A percentile compares a stretch with the other conserved stretches of the same genome.
Conservation (phyloP, 441 rosid genomes). For the Aquilaria agallochum region DNA sequence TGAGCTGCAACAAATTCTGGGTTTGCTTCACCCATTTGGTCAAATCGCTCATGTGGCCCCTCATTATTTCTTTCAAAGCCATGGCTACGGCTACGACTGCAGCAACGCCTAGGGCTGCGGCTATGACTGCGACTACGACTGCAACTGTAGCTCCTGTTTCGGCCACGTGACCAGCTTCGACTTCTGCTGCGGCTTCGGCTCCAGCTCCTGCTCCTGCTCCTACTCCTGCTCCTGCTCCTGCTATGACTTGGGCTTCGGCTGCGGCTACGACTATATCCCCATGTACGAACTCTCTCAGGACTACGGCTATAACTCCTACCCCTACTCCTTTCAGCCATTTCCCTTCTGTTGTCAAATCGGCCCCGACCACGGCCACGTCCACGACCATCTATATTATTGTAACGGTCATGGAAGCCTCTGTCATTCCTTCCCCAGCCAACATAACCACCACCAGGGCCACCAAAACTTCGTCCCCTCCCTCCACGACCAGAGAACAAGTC, state of each 20-base stretch:
- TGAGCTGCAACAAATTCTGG: conserved; percentile 27
- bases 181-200: conserved; percentile 49
- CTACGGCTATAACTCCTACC: conserved; percentile 80
- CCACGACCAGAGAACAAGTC: conserved; percentile 65
- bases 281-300: conserved; percentile 59
- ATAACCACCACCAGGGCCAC: conserved; percentile 47
- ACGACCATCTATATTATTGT: conserved; percentile 50
- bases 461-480: conserved; percentile 60
- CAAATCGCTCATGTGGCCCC: conserved; percentile 25
- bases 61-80: conserved; percentile 38
- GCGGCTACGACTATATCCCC: conserved; percentile 48
- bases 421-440: conserved; percentile 58
- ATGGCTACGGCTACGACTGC: conserved; percentile 23
- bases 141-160: conserved; percentile 21
- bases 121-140: conserved; percentile 26
- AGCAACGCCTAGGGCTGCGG: conserved; percentile 31
- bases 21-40: conserved; percentile 22
- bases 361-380: conserved; percentile 70
- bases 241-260: conserved; percentile 45
- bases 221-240: conserved; percentile 30
- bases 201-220: conserved; percentile 44
- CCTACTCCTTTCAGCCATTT: conserved; percentile 31
- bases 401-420: conserved; percentile 48
- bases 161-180: conserved; percentile 36
- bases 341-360: conserved; percentile 77